Evolutionary conservation across 2,329 filamentous ascomycete species (phyloP).

Genomic region (Colletotrichum karsti): DNA sequence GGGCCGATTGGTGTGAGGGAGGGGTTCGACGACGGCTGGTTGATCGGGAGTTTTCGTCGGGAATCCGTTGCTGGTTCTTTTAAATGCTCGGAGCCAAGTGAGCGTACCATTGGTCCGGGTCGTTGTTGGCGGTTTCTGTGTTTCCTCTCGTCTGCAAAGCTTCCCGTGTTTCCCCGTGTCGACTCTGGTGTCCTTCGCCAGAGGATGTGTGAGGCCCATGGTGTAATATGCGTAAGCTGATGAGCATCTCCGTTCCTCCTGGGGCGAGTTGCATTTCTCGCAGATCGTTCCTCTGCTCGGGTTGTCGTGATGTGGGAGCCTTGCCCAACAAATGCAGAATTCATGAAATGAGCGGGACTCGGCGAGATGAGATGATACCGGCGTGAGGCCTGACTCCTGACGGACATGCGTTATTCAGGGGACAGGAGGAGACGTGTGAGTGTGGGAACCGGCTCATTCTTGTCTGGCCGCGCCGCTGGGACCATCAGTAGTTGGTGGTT

Average conservation of each 20-base stretch:
- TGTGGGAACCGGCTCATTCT: neutral
- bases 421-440: neutral
- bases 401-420: slow-evolving; percentile 13
- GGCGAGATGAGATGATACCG: slow-evolving; percentile 12
- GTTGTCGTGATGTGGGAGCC: slow-evolving; percentile 9
- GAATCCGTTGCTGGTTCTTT: neutral
- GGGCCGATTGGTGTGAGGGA: neutral
- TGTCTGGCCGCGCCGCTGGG: neutral
- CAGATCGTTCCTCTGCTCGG: slow-evolving; percentile 15
- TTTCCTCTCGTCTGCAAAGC: neutral
- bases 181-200: neutral
- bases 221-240: neutral
- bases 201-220: neutral
- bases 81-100: neutral
- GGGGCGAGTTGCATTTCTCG: neutral
- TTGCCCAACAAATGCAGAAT: slow-evolving; percentile 10
- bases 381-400: neutral
- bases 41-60: neutral
- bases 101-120: slow-evolving; percentile 1
- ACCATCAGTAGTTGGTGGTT: neutral
- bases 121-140: neutral
- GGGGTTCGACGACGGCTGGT: neutral
- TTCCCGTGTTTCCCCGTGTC: neutral
- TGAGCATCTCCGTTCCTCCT: neutral
- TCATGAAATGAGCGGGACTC: slow-evolving; percentile 18